Base-by-base conservation (phyloP, 805 yeast genomes). In the Candida anglica region DNA sequence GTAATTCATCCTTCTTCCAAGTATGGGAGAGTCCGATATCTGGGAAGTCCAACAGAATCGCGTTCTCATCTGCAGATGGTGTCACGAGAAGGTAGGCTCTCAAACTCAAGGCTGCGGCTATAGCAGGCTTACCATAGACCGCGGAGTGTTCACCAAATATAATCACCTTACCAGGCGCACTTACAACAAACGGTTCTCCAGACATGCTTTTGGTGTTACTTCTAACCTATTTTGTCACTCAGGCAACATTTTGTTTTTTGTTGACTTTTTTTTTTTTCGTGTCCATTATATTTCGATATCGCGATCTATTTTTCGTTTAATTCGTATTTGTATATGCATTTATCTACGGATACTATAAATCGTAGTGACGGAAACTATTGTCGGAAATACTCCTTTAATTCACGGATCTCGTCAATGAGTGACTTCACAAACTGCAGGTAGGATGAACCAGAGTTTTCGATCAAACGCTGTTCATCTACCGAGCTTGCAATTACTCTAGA, bases 61-160 rank as follows among this genome's bases (percentile, higher is more conserved):
- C 47, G 11, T 73, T 69, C 0, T 64, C 42, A 30, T 68, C 60
- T 10, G 56, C 50, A 38, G 62, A 64, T 14, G 73, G 68, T 3
- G 77, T 57, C 2, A 85, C 93, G 15, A 84, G 60, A 6, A 89
- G 59, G 48, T 86, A 91, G 0, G 97, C 85, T 48, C 96, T 73
- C 38, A 93, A 65, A 5, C 93, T 81, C 7, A 91, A 73, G 3
- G 96, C 93, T 0, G 98, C 97, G 2, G 98, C 98, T 33, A 93
- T 85, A 9, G 97, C 98, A 1, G 96, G 96, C 64, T 80, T 85
- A 29, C 85, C 81, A 54, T 85, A 86, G 0, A 93, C 98, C 2
- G 94, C 98, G 6, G 97, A 85, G 52, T 93, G 98, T 53, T 93
- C 98, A 15, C 98, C 98, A 56, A 89, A 93, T 22, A 93, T 70